These are phyloP conservation scores for Rosa rugosa DNA, from an alignment of 306 rosid species.

Conservation along the genomic window DNA sequence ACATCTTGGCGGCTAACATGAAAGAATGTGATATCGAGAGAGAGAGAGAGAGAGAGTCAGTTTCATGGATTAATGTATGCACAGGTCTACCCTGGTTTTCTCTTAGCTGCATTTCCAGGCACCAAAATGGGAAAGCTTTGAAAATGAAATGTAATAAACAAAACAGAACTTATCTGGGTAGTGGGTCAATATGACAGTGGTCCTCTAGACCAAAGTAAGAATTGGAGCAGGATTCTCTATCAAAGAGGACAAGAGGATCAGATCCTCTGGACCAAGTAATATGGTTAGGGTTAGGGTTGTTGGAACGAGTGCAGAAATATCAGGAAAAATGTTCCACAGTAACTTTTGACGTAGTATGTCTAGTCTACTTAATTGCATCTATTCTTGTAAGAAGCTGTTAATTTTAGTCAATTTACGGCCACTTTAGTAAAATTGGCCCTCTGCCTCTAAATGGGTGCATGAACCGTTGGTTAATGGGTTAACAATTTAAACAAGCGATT, in stretches of 20 bases:
- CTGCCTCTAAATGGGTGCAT: neutral
- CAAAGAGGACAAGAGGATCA: neutral
- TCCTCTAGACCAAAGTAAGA: neutral
- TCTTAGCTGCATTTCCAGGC: neutral
- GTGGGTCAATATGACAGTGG: neutral
- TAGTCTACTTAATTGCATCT: neutral
- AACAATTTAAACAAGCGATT: neutral
- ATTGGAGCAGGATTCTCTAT: neutral
- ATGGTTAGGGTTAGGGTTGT: neutral
- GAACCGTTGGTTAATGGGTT: neutral
- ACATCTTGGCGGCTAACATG: neutral
- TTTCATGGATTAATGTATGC: neutral
- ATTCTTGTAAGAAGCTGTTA: too few species aligned
- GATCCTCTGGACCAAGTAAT: neutral
- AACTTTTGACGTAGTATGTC: neutral
- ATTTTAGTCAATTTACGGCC: too few species aligned
- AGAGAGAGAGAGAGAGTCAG: neutral
- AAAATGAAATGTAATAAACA: conserved; percentile 1
- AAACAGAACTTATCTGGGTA: neutral
- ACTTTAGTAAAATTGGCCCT: neutral
- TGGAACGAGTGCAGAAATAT: neutral
- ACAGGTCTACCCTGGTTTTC: neutral
- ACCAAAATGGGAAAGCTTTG: neutral
- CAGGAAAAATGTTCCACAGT: neutral
- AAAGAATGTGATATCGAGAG: neutral